A percentile compares a stretch with the other conserved stretches of the same genome.
Evolutionary conservation across 257 asterid genomes (phyloP).

Genomic region (Jaltomata sinuosa): DNA sequence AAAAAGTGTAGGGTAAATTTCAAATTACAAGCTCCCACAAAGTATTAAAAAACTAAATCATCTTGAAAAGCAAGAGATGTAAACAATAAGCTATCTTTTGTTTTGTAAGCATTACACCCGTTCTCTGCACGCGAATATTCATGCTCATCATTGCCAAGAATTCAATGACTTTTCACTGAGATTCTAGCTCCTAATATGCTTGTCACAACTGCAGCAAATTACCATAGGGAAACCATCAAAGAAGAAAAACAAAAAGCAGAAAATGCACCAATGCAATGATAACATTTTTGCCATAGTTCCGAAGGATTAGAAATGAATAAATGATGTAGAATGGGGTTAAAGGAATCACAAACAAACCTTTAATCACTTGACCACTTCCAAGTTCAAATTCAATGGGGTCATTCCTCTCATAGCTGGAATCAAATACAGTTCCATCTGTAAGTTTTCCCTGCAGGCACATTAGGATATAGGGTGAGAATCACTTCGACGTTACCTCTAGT

Average conservation of each 20-base stretch:
- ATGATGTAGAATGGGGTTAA: neutral
- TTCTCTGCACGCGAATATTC: neutral
- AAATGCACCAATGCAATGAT: neutral
- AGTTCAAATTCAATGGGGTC: slow-evolving; percentile 93
- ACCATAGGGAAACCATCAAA: neutral
- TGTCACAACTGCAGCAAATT: neutral
- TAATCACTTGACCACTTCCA: slow-evolving; percentile 90
- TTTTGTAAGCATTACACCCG: neutral
- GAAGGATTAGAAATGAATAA: slow-evolving; percentile 1
- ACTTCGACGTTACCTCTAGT: neutral
- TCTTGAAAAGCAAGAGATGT: neutral
- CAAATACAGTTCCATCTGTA: slow-evolving; percentile 96
- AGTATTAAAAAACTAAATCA: neutral
- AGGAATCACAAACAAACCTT: slow-evolving; percentile 37
- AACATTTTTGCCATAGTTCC: neutral
- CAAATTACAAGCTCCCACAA: neutral
- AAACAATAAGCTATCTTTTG: neutral
- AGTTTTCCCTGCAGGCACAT: slow-evolving; percentile 67
- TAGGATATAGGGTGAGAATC: neutral
- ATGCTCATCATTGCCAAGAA: neutral
- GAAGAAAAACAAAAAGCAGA: neutral
- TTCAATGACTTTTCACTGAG: neutral
- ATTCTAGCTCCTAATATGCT: neutral
- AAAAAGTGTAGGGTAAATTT: neutral
- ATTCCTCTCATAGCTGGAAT: slow-evolving; percentile 91